Evolutionary conservation across 2,329 filamentous ascomycete genomes (phyloP).

Genomic region (Fusarium fracticaudum): DNA sequence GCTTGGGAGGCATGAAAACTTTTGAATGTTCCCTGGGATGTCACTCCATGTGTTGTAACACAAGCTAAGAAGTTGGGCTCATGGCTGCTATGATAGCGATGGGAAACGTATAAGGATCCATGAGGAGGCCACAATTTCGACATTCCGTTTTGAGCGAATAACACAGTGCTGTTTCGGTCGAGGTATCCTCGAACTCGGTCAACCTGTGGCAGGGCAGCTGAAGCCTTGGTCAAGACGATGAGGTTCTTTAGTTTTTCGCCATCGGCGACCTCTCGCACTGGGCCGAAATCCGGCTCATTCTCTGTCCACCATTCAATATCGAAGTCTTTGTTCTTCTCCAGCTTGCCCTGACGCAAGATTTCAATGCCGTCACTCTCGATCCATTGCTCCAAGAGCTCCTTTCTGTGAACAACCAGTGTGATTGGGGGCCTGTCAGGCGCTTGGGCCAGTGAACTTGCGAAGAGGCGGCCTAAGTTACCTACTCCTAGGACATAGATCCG

Average conservation of each 20-base stretch:
- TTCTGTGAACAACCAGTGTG: slow-evolving; percentile 80
- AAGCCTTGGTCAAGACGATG: slow-evolving; percentile 81
- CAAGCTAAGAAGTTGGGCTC: slow-evolving; percentile 78
- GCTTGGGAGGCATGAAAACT: slow-evolving; percentile 64
- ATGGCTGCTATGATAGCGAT: slow-evolving; percentile 50
- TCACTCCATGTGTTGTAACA: slow-evolving; percentile 66
- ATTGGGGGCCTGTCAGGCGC: slow-evolving; percentile 72
- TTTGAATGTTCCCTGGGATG: slow-evolving; percentile 59
- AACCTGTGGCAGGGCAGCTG: slow-evolving; percentile 70
- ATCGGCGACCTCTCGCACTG: slow-evolving; percentile 52
- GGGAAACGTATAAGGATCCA: slow-evolving; percentile 54
- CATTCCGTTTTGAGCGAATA: slow-evolving; percentile 90
- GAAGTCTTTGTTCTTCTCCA: slow-evolving; percentile 51
- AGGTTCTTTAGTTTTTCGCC: slow-evolving; percentile 71
- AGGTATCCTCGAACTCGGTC: slow-evolving; percentile 69
- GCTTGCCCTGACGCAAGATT: slow-evolving; percentile 50
- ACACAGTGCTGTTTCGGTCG: slow-evolving; percentile 73
- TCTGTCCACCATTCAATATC: slow-evolving; percentile 66
- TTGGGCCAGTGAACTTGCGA: slow-evolving; percentile 76
- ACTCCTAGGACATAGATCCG: slow-evolving; percentile 81
- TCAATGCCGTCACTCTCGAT: slow-evolving; percentile 54
- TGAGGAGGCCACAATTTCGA: slow-evolving; percentile 69
- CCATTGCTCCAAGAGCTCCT: slow-evolving; percentile 61
- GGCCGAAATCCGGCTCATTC: slow-evolving; percentile 49
- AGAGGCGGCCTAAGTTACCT: slow-evolving; percentile 83